phyloP scores from a whole-genome alignment of 1,139 yeast species.

The Candida buenavistaensis region DNA sequence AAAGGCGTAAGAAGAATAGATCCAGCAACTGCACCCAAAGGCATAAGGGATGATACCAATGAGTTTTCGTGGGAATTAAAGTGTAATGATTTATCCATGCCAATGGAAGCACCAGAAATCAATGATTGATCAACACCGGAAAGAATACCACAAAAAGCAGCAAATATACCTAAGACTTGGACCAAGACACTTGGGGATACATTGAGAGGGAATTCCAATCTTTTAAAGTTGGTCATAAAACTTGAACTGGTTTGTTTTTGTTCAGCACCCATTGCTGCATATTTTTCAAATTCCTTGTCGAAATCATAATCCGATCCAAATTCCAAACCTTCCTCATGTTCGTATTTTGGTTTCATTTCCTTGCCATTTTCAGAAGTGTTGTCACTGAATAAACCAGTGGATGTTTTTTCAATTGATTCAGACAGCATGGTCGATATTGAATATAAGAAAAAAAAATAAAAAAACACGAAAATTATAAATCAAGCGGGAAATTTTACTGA shows the following conservation, averaged over 20 bases:
- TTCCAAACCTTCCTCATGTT: slow-evolving; percentile 13
- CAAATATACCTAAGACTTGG: slow-evolving; percentile 47
- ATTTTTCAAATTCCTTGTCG: slow-evolving; percentile 26
- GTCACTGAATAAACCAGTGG: slow-evolving; percentile 5
- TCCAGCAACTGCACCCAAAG: slow-evolving; percentile 59
- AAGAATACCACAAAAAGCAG: slow-evolving; percentile 59
- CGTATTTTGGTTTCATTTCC: slow-evolving; percentile 9
- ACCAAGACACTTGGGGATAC: slow-evolving; percentile 47
- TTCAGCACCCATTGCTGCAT: slow-evolving; percentile 22
- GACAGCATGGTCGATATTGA: slow-evolving; percentile 1
- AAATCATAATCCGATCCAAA: slow-evolving; percentile 22
- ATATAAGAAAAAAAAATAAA: background rate
- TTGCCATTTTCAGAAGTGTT: slow-evolving; percentile 5
- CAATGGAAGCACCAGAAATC: slow-evolving; percentile 58
- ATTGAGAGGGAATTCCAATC: slow-evolving; percentile 25
- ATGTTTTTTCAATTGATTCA: slow-evolving; percentile 7
- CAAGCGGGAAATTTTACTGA: background rate
- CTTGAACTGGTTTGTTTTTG: slow-evolving; percentile 18
- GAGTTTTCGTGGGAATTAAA: slow-evolving; percentile 37
- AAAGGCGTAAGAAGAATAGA: slow-evolving; percentile 49
- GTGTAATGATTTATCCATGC: slow-evolving; percentile 40
- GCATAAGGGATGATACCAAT: slow-evolving; percentile 56
- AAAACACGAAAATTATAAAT: background rate
- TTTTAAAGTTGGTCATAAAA: slow-evolving; percentile 22
- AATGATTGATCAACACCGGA: slow-evolving; percentile 60